Evolutionary conservation across 345 rosid species (phyloP).

Genomic region (Euphorbia lathyris): DNA sequence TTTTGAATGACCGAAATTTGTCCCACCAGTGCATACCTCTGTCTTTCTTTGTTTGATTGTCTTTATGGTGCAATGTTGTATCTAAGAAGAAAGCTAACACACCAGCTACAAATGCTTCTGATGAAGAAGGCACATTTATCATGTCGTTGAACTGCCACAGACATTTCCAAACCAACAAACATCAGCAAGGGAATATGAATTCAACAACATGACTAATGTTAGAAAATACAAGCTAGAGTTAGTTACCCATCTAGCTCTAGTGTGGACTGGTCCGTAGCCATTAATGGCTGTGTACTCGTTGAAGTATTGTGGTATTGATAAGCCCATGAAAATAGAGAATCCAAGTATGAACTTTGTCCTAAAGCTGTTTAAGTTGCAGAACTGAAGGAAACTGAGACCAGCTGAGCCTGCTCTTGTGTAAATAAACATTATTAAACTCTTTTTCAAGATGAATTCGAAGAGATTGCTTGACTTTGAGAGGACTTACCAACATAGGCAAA

Average conservation of each 20-base stretch:
- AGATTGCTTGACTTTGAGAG: not conserved
- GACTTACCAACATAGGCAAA: slow-evolving; percentile 34
- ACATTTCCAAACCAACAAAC: not conserved
- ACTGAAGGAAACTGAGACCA: slow-evolving; percentile 33
- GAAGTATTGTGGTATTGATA: slow-evolving; percentile 38
- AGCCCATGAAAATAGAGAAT: slow-evolving; percentile 37
- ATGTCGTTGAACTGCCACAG: slow-evolving; percentile 91
- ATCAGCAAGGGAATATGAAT: no score
- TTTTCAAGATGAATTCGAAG: not conserved
- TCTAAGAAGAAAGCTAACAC: slow-evolving; percentile 66
- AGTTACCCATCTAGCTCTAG: slow-evolving; percentile 38
- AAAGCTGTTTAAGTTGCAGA: slow-evolving; percentile 40
- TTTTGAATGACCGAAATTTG: slow-evolving; percentile 73
- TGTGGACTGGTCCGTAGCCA: slow-evolving; percentile 38
- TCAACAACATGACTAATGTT: not conserved
- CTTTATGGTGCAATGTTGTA: slow-evolving; percentile 53
- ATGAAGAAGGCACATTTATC: slow-evolving; percentile 88
- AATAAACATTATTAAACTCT: not conserved
- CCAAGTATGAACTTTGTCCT: slow-evolving; percentile 33
- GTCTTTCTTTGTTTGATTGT: slow-evolving; percentile 59
- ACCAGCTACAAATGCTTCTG: slow-evolving; percentile 85
- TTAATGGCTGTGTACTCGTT: slow-evolving; percentile 35
- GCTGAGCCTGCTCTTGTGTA: slow-evolving; percentile 25
- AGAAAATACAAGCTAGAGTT: no score
- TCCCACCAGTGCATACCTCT: slow-evolving; percentile 95